Conservation (phyloP, 805 yeast species). For the Nakazawaea siamensis region DNA sequence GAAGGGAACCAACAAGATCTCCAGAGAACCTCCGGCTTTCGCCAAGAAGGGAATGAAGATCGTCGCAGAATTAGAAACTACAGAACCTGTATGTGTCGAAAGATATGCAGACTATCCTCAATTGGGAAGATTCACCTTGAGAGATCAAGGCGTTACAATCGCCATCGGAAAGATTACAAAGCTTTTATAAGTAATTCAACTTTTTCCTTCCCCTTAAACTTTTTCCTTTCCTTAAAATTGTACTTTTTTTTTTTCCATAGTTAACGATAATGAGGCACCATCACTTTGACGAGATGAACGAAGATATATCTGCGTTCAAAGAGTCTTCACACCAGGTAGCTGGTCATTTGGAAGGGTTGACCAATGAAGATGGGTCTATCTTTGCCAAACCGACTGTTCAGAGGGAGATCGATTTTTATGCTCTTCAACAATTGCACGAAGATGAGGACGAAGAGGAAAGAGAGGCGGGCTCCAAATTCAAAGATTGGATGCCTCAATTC, state of each 20-base stretch:
- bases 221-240: too few species aligned
- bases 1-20: constrained; percentile 93
- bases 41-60: constrained; percentile 99
- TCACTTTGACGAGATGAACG: too few species aligned
- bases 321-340: constrained; percentile 69
- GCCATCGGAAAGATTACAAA: constrained; percentile 98
- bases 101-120: constrained; percentile 89
- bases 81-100: constrained; percentile 89
- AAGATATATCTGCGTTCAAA: too few species aligned
- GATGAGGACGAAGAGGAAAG: constrained; percentile 17
- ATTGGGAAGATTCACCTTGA: constrained; percentile 94
- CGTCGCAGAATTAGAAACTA: constrained; percentile 81
- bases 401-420: constrained; percentile 75
- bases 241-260: too few species aligned
- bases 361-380: constrained; percentile 53
- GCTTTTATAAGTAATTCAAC: constrained; percentile 55
- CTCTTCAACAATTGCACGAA: constrained; percentile 14
- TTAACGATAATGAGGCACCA: too few species aligned
- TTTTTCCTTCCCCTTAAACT: too few species aligned
- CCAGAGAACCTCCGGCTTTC: constrained; percentile 95
- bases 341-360: constrained; percentile 79
- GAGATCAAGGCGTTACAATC: constrained; percentile 97
- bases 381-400: constrained; percentile 61
- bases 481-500: constrained; percentile 56
- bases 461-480: constrained; percentile 24